A percentile compares a stretch with the other conserved stretches of the same genome.
Conservation (phyloP, 371 early-diverging fungal species). For the Chytridium lagenaria region DNA sequence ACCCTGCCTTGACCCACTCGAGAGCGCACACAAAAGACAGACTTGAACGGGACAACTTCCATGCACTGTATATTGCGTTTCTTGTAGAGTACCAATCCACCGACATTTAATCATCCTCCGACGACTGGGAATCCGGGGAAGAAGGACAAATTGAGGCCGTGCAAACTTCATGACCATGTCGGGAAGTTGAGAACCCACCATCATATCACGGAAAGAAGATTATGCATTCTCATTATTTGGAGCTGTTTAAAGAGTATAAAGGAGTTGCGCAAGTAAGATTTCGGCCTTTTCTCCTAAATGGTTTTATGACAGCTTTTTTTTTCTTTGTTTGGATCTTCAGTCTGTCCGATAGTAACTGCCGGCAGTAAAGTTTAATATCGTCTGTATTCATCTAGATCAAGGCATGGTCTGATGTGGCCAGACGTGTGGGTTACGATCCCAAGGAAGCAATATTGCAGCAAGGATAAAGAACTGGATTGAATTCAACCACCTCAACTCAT, state of each 20-base stretch:
- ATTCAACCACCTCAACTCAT: constrained; percentile 42
- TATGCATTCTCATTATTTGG: constrained; percentile 10
- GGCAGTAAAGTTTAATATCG: too few relatives aligned
- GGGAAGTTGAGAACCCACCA: constrained; percentile 13
- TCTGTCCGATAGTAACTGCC: too few relatives aligned
- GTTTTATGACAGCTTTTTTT: not conserved
- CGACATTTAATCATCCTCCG: not conserved
- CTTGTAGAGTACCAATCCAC: constrained; percentile 7
- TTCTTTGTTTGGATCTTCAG: too few relatives aligned
- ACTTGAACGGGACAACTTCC: too few relatives aligned
- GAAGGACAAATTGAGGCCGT: not conserved
- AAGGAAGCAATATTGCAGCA: constrained; percentile 46
- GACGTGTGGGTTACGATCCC: constrained; percentile 39
- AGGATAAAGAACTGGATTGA: constrained; percentile 45
- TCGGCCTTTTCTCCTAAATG: not conserved
- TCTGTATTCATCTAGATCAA: constrained; percentile 18
- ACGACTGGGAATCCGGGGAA: not conserved
- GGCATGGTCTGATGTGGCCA: constrained; percentile 44
- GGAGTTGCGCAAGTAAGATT: not conserved
- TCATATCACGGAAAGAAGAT: constrained; percentile 6
- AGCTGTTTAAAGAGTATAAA: constrained; percentile 3
- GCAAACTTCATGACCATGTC: not conserved
- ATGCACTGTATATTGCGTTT: constrained; percentile 3
- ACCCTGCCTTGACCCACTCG: too few relatives aligned
- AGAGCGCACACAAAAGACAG: too few relatives aligned